Conservation (phyloP, 1,284 basidiomycete species). For the Cronartium quercuum region DNA sequence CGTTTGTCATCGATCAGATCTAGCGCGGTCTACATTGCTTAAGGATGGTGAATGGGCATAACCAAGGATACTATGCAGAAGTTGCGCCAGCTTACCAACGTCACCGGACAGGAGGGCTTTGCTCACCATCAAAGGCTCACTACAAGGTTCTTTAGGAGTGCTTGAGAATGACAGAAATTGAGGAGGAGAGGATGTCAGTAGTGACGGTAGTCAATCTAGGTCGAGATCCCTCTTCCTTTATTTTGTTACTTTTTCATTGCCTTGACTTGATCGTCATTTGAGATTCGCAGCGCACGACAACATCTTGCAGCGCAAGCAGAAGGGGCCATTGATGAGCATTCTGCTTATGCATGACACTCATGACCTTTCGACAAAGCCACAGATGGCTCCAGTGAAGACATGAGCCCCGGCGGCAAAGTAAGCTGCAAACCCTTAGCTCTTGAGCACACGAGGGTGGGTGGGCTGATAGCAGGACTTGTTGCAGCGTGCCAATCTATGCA, state of each 20-base stretch:
- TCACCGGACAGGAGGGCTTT: background rate
- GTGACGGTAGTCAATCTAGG: constrained; percentile 90
- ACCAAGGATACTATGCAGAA: constrained; percentile 19
- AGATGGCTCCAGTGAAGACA: constrained; percentile 94
- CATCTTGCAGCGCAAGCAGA: constrained; percentile 81
- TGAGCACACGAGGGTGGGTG: background rate
- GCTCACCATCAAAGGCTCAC: background rate
- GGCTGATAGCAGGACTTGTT: background rate
- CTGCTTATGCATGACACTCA: constrained; percentile 83
- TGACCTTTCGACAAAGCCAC: constrained; percentile 84
- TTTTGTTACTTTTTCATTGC: constrained; percentile 19
- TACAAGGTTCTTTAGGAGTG: constrained; percentile 56
- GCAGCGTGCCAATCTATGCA: constrained; percentile 78
- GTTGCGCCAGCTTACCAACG: background rate
- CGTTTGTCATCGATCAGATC: constrained; percentile 69
- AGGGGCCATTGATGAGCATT: constrained; percentile 84
- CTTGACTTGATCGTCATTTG: background rate
- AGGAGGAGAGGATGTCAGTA: constrained; percentile 89
- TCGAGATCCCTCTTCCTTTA: constrained; percentile 50
- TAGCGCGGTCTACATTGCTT: constrained; percentile 51
- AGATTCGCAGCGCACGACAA: constrained; percentile 67
- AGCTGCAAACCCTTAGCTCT: constrained; percentile 41
- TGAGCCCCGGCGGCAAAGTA: constrained; percentile 85
- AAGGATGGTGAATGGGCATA: constrained; percentile 42
- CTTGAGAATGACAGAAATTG: constrained; percentile 67